Base-by-base conservation (phyloP, 352 stramenopile genomes). In the Globisporangium ultimum region DNA sequence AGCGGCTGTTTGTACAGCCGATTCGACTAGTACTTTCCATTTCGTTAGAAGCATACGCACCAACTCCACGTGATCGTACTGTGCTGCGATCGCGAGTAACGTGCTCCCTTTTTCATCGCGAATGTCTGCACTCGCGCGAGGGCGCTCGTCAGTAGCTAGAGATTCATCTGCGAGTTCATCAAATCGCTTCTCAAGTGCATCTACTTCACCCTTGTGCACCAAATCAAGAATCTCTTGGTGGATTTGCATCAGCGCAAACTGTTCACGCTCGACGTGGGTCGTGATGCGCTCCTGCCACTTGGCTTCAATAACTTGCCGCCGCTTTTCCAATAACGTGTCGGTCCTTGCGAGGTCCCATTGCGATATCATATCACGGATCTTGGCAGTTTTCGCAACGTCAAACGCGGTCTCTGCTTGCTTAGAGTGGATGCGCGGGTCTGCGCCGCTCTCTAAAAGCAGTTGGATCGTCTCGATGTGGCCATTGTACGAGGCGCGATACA, bases 401-500 rank as follows among this genome's bases (percentile, higher is more conserved):
- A 88, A 96, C 11, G 90, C 79, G 8, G 77, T 79, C 54, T 97
- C 90, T 3, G 81, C 75, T 48, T 92, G 78, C 34, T 88, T 90
- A 0, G 74, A 87, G 17, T 66, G 65, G n/a, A 88, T 67, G 3
- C 85, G 68, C 0, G 86, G 86, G 45, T 97, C 88, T 9, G 65
- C 87, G 0, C 90, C 88, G 12, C 72, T 82, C 24, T 87, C 63
- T 8, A 97, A 59, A 0, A 97, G 57, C 1, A 95, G 18, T 14
- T 74, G 49, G 10, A 96, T 63, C 0, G 83, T 95, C 15, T 72
- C 72, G 0, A 81, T 14, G 46, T 97, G 86, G 0, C 89, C 89
- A 20, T 97, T 97, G 70, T 95, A 97, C 3, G 80, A 68, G 1
- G 89, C 85, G 17, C 89, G 76, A 58, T 91, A 97, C 47, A 97